Evolutionary conservation across 495 filamentous ascomycete species (phyloP), one percentile per base, ranked within the genome.

Genomic region (Cryomyces minteri): DNA sequence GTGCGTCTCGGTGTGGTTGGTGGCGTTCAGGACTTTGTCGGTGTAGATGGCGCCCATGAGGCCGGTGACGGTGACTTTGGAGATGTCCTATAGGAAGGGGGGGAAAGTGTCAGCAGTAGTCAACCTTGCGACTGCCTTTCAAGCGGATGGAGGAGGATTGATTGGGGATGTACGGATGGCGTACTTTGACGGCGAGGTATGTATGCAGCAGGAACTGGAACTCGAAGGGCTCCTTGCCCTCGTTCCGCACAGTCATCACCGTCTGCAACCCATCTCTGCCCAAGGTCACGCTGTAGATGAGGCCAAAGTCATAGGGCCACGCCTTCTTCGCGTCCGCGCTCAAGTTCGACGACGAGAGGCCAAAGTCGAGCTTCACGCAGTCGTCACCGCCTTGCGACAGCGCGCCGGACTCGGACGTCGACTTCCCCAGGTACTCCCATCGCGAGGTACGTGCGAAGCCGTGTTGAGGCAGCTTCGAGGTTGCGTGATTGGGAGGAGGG

Each of bases 201-300:
- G 80, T 93, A 60, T 99, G 92, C 69, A 95, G 64, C 56, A 99
- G 62, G 40, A 83, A 69, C 72, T 94, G 84, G 64, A 90, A 94
- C 43, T 96, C 88, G 55, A 86, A 90, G 50, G 78, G 73, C 67
- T 76, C 62, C 12, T 69, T 62, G 30, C 84, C 88, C 56, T 84
- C 78, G 57, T 99, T 99, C 54, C 80, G 79, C 43, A 95, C 80
- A 50, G 85, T 80, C 40, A 99, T 66, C 51, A 76, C 79, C 9
- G 90, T 96, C 56, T 76, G 77, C 60, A 96, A 64, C 31, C 74
- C 73, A 10, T 79, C 78, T 51, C 70, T 73, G 39, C 69, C 76
- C 40, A 99, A 67, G 5, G 80, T 94, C 48, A 99, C 87, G 46
- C 77, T 85, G 67, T 96, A 99, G 43, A 94, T 85, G 43, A 94